Percentiles rank a stretch among this genome's conserved stretches.
Conservation (phyloP, 139 green algal species). For the Dunaliella sp. region DNA sequence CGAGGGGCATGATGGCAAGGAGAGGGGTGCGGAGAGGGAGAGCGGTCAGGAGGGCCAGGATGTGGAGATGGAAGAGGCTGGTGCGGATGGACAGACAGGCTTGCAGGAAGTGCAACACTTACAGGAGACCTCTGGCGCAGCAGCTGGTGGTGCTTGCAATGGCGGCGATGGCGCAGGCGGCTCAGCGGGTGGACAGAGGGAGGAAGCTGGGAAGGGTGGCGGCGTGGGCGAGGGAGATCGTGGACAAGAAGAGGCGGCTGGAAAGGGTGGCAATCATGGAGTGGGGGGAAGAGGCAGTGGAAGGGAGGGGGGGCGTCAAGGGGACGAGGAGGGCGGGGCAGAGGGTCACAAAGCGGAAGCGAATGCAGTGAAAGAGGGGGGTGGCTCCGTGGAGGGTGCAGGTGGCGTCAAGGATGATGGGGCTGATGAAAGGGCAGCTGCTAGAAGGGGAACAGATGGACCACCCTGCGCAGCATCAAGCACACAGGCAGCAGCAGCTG, state of each 20-base stretch:
- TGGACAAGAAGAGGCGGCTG: background rate
- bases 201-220: background rate
- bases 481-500: conserved; percentile 14
- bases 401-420: background rate
- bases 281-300: background rate
- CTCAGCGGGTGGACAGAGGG: background rate
- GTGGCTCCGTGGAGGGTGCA: background rate
- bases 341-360: background rate
- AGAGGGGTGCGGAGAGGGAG: background rate
- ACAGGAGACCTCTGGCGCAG: too few relatives aligned
- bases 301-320: background rate
- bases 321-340: background rate
- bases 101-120: background rate
- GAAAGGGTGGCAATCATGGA: background rate
- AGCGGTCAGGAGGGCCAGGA: background rate
- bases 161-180: background rate
- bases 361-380: background rate
- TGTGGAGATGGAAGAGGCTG: background rate
- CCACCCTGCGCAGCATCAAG: too few relatives aligned
- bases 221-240: background rate
- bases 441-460: background rate
- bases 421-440: background rate
- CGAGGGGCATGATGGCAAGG: background rate
- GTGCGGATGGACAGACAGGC: background rate
- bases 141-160: background rate